A percentile compares a stretch with the other conserved stretches of the same genome.
Conservation (phyloP, 805 yeast genomes). For the Saccharomycopsis sp. region DNA sequence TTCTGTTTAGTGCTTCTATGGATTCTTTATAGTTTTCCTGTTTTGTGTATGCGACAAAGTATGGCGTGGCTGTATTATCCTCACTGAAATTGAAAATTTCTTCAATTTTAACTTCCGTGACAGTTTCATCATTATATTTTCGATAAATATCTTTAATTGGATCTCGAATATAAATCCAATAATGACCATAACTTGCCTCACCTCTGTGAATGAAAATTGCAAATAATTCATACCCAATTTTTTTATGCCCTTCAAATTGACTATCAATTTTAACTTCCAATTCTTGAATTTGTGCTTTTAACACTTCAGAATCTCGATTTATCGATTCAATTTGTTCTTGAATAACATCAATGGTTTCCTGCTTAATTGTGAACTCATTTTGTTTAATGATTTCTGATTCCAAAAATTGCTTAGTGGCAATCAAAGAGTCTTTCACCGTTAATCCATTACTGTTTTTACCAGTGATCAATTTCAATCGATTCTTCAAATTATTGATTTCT, state of each 20-base stretch:
- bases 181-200: constrained; percentile 93
- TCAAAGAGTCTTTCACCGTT: constrained; percentile 44
- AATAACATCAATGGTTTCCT: constrained; percentile 38
- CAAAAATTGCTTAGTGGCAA: constrained; percentile 51
- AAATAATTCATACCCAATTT: constrained; percentile 73
- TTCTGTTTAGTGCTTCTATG: constrained; percentile 61
- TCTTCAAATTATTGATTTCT: constrained; percentile 39
- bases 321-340: constrained; percentile 33
- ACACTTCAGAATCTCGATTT: constrained; percentile 36
- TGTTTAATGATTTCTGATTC: constrained; percentile 34
- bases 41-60: constrained; percentile 77
- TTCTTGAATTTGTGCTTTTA: constrained; percentile 36
- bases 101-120: constrained; percentile 63
- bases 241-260: constrained; percentile 56
- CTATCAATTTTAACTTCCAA: constrained; percentile 44
- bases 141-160: constrained; percentile 60
- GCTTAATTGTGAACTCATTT: constrained; percentile 32
- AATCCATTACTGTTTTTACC: constrained; percentile 41
- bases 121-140: constrained; percentile 92
- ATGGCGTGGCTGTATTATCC: constrained; percentile 88
- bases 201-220: constrained; percentile 95
- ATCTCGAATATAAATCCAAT: constrained; percentile 91
- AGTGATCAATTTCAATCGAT: constrained; percentile 30
- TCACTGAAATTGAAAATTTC: constrained; percentile 55
- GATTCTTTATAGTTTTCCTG: constrained; percentile 46